These are phyloP conservation scores for Leucocoprinus leucothites DNA, from an alignment of 768 basidiomycete genomes.

Conservation along the genomic window DNA sequence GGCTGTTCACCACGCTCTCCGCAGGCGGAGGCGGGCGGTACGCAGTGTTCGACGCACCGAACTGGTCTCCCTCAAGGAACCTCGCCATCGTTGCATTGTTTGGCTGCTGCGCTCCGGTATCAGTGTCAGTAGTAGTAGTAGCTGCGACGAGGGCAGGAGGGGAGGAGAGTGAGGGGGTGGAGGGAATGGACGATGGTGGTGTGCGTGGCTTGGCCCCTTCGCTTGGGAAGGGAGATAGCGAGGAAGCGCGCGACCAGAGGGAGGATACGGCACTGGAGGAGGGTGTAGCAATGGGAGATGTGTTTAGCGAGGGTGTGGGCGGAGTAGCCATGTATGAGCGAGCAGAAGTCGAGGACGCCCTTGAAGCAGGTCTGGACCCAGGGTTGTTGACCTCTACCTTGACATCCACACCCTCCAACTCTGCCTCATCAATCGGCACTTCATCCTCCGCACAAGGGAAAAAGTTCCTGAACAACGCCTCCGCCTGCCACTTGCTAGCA, in stretches of 20 bases:
- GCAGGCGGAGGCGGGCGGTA: conserved; percentile 66
- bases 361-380: neutral
- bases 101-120: neutral
- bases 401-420: conserved; percentile 9
- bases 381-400: conserved; percentile 13
- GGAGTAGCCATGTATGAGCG: neutral
- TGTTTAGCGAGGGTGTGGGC: neutral
- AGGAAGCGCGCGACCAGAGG: conserved; percentile 44
- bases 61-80: conserved; percentile 26
- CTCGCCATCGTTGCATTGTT: neutral
- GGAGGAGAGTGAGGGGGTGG: neutral
- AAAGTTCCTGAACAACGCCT: conserved; percentile 85
- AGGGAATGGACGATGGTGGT: conserved; percentile 15
- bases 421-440: conserved; percentile 19
- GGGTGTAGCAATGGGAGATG: conserved; percentile 24
- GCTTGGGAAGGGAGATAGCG: conserved; percentile 16
- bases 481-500: conserved; percentile 81
- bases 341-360: neutral
- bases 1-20: conserved; percentile 52
- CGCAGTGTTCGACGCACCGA: conserved; percentile 55
- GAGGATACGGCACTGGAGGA: conserved; percentile 15
- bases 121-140: neutral
- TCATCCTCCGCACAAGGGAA: conserved; percentile 69
- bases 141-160: neutral
- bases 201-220: neutral